Evolutionary conservation across 352 stramenopile species (phyloP).

Genomic region (Phytophthora fragariae): DNA sequence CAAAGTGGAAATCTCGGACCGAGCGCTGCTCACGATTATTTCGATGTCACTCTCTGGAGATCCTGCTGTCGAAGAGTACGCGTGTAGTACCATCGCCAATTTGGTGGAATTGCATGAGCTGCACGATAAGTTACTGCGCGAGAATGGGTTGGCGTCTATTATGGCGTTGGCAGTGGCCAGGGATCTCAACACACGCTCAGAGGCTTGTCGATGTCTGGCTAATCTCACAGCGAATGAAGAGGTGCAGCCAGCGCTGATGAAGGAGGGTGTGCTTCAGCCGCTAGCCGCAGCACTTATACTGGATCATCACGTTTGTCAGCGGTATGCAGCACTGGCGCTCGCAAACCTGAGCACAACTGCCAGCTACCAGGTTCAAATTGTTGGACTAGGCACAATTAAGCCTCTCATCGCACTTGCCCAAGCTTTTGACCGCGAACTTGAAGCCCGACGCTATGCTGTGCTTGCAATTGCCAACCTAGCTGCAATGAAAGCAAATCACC

Average conservation of each 20-base stretch:
- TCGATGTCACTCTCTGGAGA: conserved; percentile 94
- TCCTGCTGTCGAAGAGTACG: conserved; percentile 91
- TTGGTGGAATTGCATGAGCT: conserved; percentile 95
- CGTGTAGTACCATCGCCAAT: conserved; percentile 95
- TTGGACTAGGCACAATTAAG: conserved; percentile 93
- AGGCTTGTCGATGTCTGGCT: conserved; percentile 93
- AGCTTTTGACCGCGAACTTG: conserved; percentile 91
- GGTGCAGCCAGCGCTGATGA: conserved; percentile 92
- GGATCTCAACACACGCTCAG: conserved; percentile 91
- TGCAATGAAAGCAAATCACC: conserved; percentile 95
- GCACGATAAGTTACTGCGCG: conserved; percentile 94
- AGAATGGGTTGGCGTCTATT: conserved; percentile 93
- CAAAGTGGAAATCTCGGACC: conserved; percentile 95
- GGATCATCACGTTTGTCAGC: conserved; percentile 93
- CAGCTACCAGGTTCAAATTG: conserved; percentile 95
- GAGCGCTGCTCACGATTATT: conserved; percentile 95
- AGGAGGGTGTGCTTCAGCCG: conserved; percentile 91
- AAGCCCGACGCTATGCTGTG: conserved; percentile 94
- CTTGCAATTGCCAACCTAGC: conserved; percentile 96
- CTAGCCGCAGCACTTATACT: conserved; percentile 91
- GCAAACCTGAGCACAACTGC: conserved; percentile 96
- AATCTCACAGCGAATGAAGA: conserved; percentile 96
- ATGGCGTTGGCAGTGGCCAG: conserved; percentile 91
- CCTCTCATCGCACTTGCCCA: conserved; percentile 90
- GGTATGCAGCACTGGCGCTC: conserved; percentile 93